Evolutionary conservation across 2,329 filamentous ascomycete genomes (phyloP), one percentile per base, ranked within the genome.

Genomic region (Zasmidium cellare): DNA sequence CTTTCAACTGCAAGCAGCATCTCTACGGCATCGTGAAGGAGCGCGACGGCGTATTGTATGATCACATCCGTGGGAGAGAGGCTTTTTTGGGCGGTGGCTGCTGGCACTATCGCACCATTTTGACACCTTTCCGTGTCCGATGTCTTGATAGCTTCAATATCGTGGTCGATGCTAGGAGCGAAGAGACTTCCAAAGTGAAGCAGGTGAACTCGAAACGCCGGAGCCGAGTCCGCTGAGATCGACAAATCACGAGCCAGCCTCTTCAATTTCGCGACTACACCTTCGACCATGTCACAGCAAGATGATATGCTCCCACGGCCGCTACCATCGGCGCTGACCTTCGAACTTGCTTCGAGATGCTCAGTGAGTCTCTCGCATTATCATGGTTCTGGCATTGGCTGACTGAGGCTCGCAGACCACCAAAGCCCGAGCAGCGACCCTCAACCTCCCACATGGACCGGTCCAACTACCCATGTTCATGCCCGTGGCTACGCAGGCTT

Each of bases 401-500:
- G 38, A 62, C 59, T 31, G 50, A 45, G n/a, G 11, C 28, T 12
- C 20, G 7, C 56, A 97, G 93, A 96, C 92, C 50, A 97, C 93
- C 11, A 91, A 93, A 81, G 94, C 94, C 23, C 89, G 94, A 66
- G 94, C 94, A 51, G 94, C 94, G 53, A 87, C 86, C 58, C 82
- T 99, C 54, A 89, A 87, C 49, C 86, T 99, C 23, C 93, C 94
- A 51, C 96, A 99, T 85, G 94, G 94, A 57, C 83, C 88, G 1
- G 92, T 99, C 23, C 85, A 89, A 68, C 84, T 97, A 25, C 94
- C 96, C 7, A 87, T 97, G 58, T 99, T 99, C 76, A 99, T 99
- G 94, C 94, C 94, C 16, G 94, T 99, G 46, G 94, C 94, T 25
- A 99, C 94, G 0, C 94, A 99, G 76, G 94, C 91, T 1, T 96